Percentiles rank a stretch among this genome's conserved stretches.
Evolutionary conservation across 306 rosid genomes (phyloP).

Genomic region (Medicago arabica): DNA sequence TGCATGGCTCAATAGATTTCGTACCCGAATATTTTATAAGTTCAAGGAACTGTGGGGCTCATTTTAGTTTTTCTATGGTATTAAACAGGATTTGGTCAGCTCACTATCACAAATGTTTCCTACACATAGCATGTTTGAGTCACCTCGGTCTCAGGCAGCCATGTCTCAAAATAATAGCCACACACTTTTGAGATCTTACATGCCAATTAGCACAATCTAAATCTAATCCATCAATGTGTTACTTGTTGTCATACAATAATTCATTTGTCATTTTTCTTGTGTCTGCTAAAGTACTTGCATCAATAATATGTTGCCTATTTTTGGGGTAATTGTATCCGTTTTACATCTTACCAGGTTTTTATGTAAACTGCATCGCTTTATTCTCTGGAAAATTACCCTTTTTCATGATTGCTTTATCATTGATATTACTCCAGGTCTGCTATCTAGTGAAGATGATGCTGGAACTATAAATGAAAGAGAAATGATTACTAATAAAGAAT

Average conservation of each 20-base stretch:
- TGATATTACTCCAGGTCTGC: conserved; percentile 50
- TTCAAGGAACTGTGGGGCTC: background rate
- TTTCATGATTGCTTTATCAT: conserved; percentile 33
- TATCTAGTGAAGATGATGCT: conserved; percentile 60
- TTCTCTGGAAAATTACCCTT: too few relatives aligned
- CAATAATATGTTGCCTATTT: too few relatives aligned
- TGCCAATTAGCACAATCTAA: too few relatives aligned
- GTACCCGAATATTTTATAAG: conserved; percentile 1
- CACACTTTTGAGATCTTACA: too few relatives aligned
- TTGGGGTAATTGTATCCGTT: too few relatives aligned
- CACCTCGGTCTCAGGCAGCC: background rate
- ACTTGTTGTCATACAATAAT: too few relatives aligned
- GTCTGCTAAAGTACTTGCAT: too few relatives aligned
- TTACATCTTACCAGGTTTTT: too few relatives aligned
- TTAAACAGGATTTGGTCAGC: background rate
- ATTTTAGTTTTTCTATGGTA: background rate
- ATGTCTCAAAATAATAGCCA: too few relatives aligned
- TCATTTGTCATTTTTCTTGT: too few relatives aligned
- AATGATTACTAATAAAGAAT: conserved; percentile 32
- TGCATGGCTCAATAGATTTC: background rate
- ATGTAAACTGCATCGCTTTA: too few relatives aligned
- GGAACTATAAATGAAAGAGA: conserved; percentile 49
- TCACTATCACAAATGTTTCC: background rate
- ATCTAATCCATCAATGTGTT: too few relatives aligned
- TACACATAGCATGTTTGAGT: background rate